These are phyloP conservation scores for Carex sylvatica DNA, from an alignment of 202 grass and related monocot species.

Conservation along the genomic window DNA sequence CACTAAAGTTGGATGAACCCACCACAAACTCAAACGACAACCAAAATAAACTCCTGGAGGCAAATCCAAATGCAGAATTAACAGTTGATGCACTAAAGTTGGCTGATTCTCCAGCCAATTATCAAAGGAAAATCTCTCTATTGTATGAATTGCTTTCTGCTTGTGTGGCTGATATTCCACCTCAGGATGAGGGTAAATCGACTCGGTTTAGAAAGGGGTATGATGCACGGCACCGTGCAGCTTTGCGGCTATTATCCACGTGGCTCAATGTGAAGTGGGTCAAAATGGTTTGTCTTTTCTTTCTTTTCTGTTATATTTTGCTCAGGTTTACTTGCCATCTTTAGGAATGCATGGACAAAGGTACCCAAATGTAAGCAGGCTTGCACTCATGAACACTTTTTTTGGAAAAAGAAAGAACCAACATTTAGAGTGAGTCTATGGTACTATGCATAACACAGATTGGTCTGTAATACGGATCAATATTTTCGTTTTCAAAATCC, in stretches of 20 bases:
- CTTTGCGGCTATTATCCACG: conserved; percentile 63
- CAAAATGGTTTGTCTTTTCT: conserved; percentile 65
- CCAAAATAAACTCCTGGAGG: conserved; percentile 22
- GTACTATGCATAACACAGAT: no score
- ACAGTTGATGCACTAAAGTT: conserved; percentile 42
- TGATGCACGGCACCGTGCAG: conserved; percentile 79
- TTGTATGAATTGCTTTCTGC: conserved; percentile 73
- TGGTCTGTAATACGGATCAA: no score
- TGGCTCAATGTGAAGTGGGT: conserved; percentile 91
- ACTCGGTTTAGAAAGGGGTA: conserved; percentile 79
- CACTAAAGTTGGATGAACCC: conserved; percentile 23
- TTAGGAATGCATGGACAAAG: neutral
- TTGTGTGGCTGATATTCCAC: conserved; percentile 69
- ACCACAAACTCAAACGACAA: neutral
- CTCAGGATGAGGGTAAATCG: conserved; percentile 57
- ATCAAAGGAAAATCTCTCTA: conserved; percentile 58
- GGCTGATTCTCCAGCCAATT: conserved; percentile 44
- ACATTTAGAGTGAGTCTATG: no score
- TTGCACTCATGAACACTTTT: neutral
- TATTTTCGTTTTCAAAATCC: no score
- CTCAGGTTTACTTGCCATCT: neutral
- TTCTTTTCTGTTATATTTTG: neutral
- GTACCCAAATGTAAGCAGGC: neutral
- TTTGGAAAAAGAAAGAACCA: neutral
- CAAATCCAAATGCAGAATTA: conserved; percentile 37